Conservation (phyloP, 306 rosid species). For the Lathyrus sativus region DNA sequence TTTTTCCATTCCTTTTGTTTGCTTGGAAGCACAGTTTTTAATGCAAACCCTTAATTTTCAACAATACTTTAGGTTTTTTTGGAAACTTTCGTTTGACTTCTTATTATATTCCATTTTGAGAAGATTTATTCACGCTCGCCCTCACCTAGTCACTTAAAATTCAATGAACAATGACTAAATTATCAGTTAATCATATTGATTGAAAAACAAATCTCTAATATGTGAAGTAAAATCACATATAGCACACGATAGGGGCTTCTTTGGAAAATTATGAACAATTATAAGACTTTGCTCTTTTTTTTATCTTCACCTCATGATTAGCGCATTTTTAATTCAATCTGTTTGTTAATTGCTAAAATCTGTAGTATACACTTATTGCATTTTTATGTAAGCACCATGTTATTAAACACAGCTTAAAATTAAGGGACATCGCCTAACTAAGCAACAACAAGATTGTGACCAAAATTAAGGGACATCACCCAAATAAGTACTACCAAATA, state of each 20-base stretch:
- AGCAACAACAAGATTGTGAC: too few relatives aligned
- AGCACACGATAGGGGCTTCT: background rate
- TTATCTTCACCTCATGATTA: background rate
- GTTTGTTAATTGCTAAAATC: too few relatives aligned
- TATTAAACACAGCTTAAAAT: too few relatives aligned
- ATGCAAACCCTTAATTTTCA: slow-evolving; percentile 21
- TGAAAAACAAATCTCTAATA: background rate
- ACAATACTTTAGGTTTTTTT: slow-evolving; percentile 27
- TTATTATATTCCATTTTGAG: slow-evolving; percentile 4
- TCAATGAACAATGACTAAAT: background rate
- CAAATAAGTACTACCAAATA: too few relatives aligned
- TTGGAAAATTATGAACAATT: background rate
- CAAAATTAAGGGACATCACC: too few relatives aligned
- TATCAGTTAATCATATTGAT: background rate
- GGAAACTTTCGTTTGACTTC: background rate
- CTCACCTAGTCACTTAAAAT: background rate
- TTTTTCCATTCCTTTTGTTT: slow-evolving; percentile 50
- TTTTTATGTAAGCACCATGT: too few relatives aligned
- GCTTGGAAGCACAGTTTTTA: slow-evolving; percentile 34
- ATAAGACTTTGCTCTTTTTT: background rate
- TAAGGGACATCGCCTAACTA: too few relatives aligned
- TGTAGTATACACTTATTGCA: too few relatives aligned
- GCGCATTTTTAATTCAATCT: background rate
- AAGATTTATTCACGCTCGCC: background rate
- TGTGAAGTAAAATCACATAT: background rate